Evolutionary conservation across 352 stramenopile genomes (phyloP).

Genomic region (Globisporangium alternatum): DNA sequence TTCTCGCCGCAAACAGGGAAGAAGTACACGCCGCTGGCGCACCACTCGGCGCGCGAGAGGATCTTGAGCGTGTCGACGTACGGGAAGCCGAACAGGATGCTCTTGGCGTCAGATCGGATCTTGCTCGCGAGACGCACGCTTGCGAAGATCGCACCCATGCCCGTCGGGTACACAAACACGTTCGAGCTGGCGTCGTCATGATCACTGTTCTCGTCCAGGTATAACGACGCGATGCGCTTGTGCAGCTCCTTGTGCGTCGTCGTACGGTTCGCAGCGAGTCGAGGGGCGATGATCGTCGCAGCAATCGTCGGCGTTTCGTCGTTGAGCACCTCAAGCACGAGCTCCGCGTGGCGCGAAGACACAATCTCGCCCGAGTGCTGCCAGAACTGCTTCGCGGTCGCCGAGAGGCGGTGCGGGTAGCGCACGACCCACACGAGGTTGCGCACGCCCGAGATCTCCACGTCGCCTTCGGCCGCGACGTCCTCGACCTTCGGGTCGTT

Average conservation of each 20-base stretch:
- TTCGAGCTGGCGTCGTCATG: conserved; percentile 8
- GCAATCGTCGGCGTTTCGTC: conserved; percentile 6
- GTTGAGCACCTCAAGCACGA: conserved; percentile 51
- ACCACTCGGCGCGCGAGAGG: conserved; percentile 84
- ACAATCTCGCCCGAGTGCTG: conserved; percentile 94
- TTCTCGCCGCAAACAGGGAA: conserved; percentile 79
- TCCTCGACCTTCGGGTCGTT: conserved; percentile 14
- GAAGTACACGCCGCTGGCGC: conserved; percentile 83
- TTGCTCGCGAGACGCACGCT: conserved; percentile 68
- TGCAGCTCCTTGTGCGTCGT: conserved; percentile 36
- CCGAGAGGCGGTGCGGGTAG: conserved; percentile 54
- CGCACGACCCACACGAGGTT: conserved; percentile 61
- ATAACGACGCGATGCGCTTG: conserved; percentile 52
- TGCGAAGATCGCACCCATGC: conserved; percentile 88
- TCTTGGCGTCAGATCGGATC: conserved; percentile 41
- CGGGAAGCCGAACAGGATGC: conserved; percentile 91
- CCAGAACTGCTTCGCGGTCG: conserved; percentile 86
- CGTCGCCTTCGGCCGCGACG: conserved; percentile 12
- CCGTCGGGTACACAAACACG: conserved; percentile 84
- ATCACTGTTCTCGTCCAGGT: conserved; percentile 25
- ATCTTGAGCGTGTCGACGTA: conserved; percentile 95
- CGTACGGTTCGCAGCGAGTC: conserved; percentile 20
- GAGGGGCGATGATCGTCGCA: background rate
- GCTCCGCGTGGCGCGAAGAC: conserved; percentile 78
- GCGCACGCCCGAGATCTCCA: conserved; percentile 40